Evolutionary conservation across 805 yeast genomes (phyloP), one percentile per base, ranked within the genome.

Genomic region (Barnettozyma salicaria): DNA sequence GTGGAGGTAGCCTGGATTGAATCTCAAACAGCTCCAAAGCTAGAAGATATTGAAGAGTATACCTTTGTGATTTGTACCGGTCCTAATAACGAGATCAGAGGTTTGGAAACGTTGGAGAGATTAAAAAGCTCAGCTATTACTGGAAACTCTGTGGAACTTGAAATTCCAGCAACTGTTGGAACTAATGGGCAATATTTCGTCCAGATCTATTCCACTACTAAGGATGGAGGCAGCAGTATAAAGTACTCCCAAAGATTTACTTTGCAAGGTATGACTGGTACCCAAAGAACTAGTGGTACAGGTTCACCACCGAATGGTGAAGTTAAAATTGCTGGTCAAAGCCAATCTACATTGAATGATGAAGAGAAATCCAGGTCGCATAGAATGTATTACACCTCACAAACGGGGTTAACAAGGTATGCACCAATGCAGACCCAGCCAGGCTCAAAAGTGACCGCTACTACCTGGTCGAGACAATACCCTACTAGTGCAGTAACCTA

Each of bases 401-500:
- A 90, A 65, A 80, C 90, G 1, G 96, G 96, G 20, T 59, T 47
- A 19, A 76, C 83, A 7, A 73, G 89, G 53, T 85, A 65, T 59
- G 97, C 97, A 1, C 96, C 97, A 35, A 86, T 88, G 96, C 97
- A 89, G 63, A 58, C 68, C 41, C 96, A 87, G 60, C 97, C 98
- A 8, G 84, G 81, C 4, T 55, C 84, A 2, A 66, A 64, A 8
- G 74, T 86, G 20, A 83, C 95, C 1, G 46, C 58, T 4, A 70
- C 83, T 4, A 62, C 79, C 5, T 81, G 89, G 80, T 57, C 80
- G 4, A 70, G 79, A 49, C 67, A 76, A 46, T 79, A 60, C 59
- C 78, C 92, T 17, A 74, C 94, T 1, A 75, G 87, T 34, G 66
- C 84, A 0, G 83, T 73, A 40, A 71, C 84, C 0, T 74, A 73